Conservation (phyloP, 1,139 yeast species). For the Suhomyces wounanorum region DNA sequence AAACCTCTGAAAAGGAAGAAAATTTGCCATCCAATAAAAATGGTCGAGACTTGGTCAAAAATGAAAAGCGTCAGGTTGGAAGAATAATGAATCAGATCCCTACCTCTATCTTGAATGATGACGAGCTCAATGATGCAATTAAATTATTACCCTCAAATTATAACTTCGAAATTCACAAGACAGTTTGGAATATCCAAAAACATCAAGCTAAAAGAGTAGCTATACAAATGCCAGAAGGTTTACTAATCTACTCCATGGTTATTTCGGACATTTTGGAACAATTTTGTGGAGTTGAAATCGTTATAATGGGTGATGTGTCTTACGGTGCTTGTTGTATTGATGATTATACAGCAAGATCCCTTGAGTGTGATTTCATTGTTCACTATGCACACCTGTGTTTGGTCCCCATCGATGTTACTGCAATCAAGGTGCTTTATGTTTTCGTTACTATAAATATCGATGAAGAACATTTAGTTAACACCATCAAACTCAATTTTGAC, state of each 20-base stretch:
- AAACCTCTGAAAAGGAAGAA: slow-evolving; percentile 12
- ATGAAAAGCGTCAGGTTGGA: slow-evolving; percentile 40
- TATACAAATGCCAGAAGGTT: slow-evolving; percentile 96
- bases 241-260: slow-evolving; percentile 81
- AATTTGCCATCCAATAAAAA: slow-evolving; percentile 10
- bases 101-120: slow-evolving; percentile 74
- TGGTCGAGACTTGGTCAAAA: slow-evolving; percentile 22
- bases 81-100: slow-evolving; percentile 90
- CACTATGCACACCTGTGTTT: slow-evolving; percentile 98
- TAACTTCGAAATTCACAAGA: slow-evolving; percentile 93
- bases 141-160: slow-evolving; percentile 83
- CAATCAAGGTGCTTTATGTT: slow-evolving; percentile 87
- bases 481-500: slow-evolving; percentile 70
- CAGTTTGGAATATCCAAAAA: slow-evolving; percentile 88
- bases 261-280: slow-evolving; percentile 90
- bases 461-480: slow-evolving; percentile 75
- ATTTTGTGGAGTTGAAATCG: slow-evolving; percentile 81
- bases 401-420: slow-evolving; percentile 91
- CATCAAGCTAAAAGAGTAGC: slow-evolving; percentile 76
- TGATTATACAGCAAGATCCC: slow-evolving; percentile 88
- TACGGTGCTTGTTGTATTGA: slow-evolving; percentile 99
- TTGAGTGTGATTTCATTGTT: slow-evolving; percentile 91
- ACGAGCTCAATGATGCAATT: slow-evolving; percentile 79
- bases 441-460: slow-evolving; percentile 93
- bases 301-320: slow-evolving; percentile 98